A percentile compares a stretch with the other conserved stretches of the same genome.
Evolutionary conservation across 2,329 filamentous ascomycete species (phyloP).

Genomic region (Ophiostoma novo-ulmi): DNA sequence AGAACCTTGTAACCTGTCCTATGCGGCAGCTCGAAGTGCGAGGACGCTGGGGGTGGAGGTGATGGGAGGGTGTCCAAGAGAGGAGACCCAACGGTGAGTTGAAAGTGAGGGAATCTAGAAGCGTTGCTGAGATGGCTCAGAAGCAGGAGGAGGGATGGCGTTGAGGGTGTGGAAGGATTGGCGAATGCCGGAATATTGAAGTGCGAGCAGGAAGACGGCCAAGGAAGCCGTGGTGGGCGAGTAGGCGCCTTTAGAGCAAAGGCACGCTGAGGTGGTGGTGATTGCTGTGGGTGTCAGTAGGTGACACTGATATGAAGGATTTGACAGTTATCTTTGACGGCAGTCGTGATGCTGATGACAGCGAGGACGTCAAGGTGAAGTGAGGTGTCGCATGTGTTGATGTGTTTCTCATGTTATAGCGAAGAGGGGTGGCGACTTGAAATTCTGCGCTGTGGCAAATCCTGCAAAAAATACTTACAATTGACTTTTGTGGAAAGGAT

Average conservation of each 20-base stretch:
- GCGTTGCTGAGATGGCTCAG: slow-evolving; percentile 43
- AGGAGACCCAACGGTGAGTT: slow-evolving; percentile 40
- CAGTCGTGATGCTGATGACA: not conserved
- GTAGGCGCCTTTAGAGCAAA: slow-evolving; percentile 63
- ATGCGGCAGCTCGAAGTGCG: slow-evolving; percentile 95
- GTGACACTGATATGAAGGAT: not conserved
- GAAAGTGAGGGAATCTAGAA: slow-evolving; percentile 37
- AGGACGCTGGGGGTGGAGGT: slow-evolving; percentile 51
- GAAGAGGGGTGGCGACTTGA: not conserved
- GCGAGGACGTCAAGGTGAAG: not conserved
- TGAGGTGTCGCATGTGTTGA: not conserved
- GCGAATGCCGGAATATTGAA: slow-evolving; percentile 65
- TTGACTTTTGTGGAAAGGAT: not conserved
- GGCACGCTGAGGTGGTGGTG: slow-evolving; percentile 37
- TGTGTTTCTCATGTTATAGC: not conserved
- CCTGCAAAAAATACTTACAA: slow-evolving; percentile 1
- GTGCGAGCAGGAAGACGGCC: slow-evolving; percentile 58
- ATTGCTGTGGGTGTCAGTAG: not conserved
- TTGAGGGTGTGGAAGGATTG: slow-evolving; percentile 63
- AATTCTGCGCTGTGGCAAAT: slow-evolving; percentile 4
- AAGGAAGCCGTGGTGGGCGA: slow-evolving; percentile 54
- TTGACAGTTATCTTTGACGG: not conserved
- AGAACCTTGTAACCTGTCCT: slow-evolving; percentile 96
- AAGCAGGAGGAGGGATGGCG: slow-evolving; percentile 55
- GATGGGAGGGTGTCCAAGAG: slow-evolving; percentile 47